These are phyloP conservation scores for Vicia sativa DNA, from an alignment of 306 rosid genomes.

Conservation along the genomic window DNA sequence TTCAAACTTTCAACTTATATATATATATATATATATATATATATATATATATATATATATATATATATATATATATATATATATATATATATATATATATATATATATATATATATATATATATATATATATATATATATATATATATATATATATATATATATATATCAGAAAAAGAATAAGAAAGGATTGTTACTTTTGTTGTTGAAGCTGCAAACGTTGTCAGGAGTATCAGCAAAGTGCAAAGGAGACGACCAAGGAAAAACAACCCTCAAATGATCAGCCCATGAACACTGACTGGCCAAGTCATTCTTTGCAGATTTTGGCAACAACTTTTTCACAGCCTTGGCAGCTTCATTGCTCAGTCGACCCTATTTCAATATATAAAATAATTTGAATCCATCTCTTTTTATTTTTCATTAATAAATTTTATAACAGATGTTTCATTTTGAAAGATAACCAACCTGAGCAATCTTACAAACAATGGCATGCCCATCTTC, in stretches of 20 bases:
- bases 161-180: background rate
- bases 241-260: conserved; percentile 86
- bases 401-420: background rate
- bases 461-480: conserved; percentile 80
- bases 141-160: no score
- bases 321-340: conserved; percentile 62
- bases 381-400: no score
- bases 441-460: no score
- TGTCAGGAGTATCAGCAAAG: conserved; percentile 70
- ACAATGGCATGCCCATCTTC: conserved; percentile 64
- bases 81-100: no score
- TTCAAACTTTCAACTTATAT: no score
- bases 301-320: conserved; percentile 59
- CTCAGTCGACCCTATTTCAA: conserved; percentile 58
- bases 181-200: conserved; percentile 29
- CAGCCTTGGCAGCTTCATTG: conserved; percentile 58
- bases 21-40: no score
- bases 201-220: conserved; percentile 56
- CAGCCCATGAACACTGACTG: conserved; percentile 83
- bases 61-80: no score
- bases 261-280: conserved; percentile 48
- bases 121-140: no score
- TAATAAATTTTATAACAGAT: background rate
- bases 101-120: no score
- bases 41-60: no score